Percentiles rank a stretch among this genome's conserved stretches.
Evolutionary conservation across 768 basidiomycete species (phyloP).

Genomic region (Rubroboletus satanas): DNA sequence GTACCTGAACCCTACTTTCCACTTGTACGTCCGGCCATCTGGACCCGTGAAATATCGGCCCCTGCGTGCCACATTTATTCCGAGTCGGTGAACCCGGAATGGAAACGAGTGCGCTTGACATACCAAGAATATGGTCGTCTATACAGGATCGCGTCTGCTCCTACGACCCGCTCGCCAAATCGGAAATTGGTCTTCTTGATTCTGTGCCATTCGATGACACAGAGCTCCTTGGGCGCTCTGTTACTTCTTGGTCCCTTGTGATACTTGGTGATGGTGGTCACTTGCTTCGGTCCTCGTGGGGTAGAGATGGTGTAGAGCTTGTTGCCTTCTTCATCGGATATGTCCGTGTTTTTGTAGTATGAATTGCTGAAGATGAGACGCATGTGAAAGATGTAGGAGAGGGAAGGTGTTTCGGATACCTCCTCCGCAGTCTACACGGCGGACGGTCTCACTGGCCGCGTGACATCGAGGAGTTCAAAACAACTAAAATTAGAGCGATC

Average conservation of each 20-base stretch:
- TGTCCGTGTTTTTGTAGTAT: conserved; percentile 17
- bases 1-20: conserved; percentile 22
- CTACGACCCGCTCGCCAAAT: conserved; percentile 22
- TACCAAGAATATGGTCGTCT: conserved; percentile 11
- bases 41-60: conserved; percentile 28
- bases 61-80: conserved; percentile 5
- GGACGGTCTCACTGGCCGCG: conserved; percentile 1
- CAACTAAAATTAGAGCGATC: conserved; percentile 9
- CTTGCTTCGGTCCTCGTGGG: conserved; percentile 10
- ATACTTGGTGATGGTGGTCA: conserved; percentile 11
- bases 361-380: conserved; percentile 16
- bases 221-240: conserved; percentile 15
- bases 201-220: conserved; percentile 29
- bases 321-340: conserved; percentile 15
- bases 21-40: conserved; percentile 32
- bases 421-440: background rate
- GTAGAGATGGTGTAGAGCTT: conserved; percentile 20
- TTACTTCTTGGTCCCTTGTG: background rate
- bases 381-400: background rate
- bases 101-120: background rate
- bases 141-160: conserved; percentile 14
- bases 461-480: background rate
- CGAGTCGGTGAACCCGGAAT: background rate
- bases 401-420: background rate
- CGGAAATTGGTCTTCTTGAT: conserved; percentile 25